Evolutionary conservation across 257 asterid species (phyloP).

Genomic region (Petunia secreta): DNA sequence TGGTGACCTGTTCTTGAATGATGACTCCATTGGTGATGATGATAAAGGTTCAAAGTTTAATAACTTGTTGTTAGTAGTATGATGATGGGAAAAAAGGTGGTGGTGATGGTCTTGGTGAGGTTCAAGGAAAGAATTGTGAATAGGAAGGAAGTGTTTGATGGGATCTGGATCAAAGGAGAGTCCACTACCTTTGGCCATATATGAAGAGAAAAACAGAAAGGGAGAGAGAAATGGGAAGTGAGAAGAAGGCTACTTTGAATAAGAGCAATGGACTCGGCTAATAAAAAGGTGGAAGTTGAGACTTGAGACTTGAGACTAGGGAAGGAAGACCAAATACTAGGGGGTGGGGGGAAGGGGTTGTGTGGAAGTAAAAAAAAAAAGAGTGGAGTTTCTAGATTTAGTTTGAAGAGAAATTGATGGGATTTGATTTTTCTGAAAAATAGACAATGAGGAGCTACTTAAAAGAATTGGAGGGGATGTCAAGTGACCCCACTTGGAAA

Average conservation of each 20-base stretch:
- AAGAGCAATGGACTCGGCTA: slow-evolving; percentile 70
- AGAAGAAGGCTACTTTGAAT: slow-evolving; percentile 35
- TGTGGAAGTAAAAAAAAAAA: background rate
- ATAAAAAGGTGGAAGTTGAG: slow-evolving; percentile 55
- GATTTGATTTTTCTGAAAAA: slow-evolving; percentile 36
- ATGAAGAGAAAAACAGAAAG: slow-evolving; percentile 38
- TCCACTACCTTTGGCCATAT: slow-evolving; percentile 88
- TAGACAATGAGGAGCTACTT: background rate
- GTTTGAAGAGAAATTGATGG: slow-evolving; percentile 50
- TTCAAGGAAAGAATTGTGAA: slow-evolving; percentile 27
- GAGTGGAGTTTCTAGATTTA: slow-evolving; percentile 34
- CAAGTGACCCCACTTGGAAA: slow-evolving; percentile 19
- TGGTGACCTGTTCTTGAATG: slow-evolving; percentile 42
- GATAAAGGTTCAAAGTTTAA: slow-evolving; percentile 27
- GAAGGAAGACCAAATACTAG: slow-evolving; percentile 51
- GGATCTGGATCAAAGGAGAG: slow-evolving; percentile 89
- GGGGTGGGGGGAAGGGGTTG: background rate
- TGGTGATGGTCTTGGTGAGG: slow-evolving; percentile 26
- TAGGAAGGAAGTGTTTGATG: slow-evolving; percentile 35
- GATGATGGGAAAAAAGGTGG: slow-evolving; percentile 15
- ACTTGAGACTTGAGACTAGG: slow-evolving; percentile 53
- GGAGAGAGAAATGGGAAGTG: slow-evolving; percentile 37
- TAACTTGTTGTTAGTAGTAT: background rate
- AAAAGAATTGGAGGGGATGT: background rate
- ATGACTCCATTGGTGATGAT: slow-evolving; percentile 42